Conservation (phyloP, 805 yeast genomes). For the Candida oleophila region DNA sequence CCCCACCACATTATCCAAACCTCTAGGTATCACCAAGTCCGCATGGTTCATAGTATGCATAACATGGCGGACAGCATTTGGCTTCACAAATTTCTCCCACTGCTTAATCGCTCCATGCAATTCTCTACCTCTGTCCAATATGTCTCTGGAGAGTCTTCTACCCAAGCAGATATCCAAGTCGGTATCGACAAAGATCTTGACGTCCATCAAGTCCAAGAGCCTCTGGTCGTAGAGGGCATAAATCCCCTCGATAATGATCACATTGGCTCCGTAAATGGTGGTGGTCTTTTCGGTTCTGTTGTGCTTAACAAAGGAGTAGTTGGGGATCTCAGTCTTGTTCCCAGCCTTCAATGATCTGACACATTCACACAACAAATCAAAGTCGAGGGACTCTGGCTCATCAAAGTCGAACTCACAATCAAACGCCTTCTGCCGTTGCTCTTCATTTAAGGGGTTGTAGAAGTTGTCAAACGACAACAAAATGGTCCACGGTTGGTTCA, state of each 20-base stretch:
- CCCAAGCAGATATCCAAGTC: conserved; percentile 92
- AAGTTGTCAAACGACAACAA: conserved; percentile 87
- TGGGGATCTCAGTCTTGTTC: conserved; percentile 39
- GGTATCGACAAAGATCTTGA: conserved; percentile 89
- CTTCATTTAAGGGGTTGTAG: conserved; percentile 69
- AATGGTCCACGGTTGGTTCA: conserved; percentile 93
- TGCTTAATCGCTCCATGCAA: conserved; percentile 78
- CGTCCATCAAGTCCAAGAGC: conserved; percentile 72
- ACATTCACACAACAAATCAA: conserved; percentile 66
- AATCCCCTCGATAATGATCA: conserved; percentile 88
- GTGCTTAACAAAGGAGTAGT: conserved; percentile 68
- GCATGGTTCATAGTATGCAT: conserved; percentile 77
- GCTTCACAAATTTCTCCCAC: conserved; percentile 91
- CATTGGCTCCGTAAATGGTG: conserved; percentile 90
- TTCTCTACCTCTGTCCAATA: conserved; percentile 82
- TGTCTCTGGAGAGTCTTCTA: conserved; percentile 83
- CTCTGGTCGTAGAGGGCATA: conserved; percentile 75
- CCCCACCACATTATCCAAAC: conserved; percentile 79
- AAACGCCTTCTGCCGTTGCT: conserved; percentile 64
- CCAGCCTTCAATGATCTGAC: conserved; percentile 72
- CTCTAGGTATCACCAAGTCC: conserved; percentile 88
- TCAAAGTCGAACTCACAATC: conserved; percentile 80
- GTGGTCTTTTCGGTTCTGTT: conserved; percentile 62
- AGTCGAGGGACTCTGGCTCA: conserved; percentile 78
- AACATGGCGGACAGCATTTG: conserved; percentile 76